phyloP scores from a whole-genome alignment of 2,329 filamentous ascomycete species.

The Zasmidium angulare region DNA sequence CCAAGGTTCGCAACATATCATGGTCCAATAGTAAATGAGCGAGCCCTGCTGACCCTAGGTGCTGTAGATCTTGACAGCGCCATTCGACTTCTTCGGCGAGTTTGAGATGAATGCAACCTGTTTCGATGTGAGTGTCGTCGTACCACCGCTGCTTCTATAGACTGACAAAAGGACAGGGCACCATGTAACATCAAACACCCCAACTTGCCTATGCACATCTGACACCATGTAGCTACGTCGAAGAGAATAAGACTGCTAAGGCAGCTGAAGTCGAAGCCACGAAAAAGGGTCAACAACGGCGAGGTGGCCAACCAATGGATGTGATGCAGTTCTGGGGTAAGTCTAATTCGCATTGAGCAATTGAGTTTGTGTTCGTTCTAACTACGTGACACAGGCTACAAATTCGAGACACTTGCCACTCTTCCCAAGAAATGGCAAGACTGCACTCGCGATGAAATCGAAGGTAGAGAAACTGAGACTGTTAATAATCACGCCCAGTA shows the following conservation, averaged over 20 bases:
- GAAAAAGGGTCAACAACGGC: constrained; percentile 24
- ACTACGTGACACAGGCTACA: constrained; percentile 67
- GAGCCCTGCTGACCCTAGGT: background rate
- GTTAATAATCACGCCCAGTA: constrained; percentile 94
- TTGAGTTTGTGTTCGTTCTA: constrained; percentile 41
- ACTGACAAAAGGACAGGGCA: constrained; percentile 20
- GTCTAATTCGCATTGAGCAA: background rate
- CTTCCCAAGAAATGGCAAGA: constrained; percentile 73
- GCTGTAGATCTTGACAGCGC: constrained; percentile 76
- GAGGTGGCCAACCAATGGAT: constrained; percentile 60
- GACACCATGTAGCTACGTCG: constrained; percentile 65
- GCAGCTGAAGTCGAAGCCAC: too few relatives aligned
- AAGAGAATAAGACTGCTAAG: constrained; percentile 81
- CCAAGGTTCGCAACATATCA: constrained; percentile 63
- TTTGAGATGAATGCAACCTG: constrained; percentile 96
- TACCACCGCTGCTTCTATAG: background rate
- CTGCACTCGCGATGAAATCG: constrained; percentile 73
- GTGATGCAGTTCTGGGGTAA: constrained; percentile 87
- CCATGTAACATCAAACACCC: constrained; percentile 49
- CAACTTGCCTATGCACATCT: constrained; percentile 45
- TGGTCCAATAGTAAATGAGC: background rate
- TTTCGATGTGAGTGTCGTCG: constrained; percentile 66
- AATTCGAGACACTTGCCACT: constrained; percentile 86
- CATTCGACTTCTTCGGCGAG: constrained; percentile 80
- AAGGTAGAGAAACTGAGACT: constrained; percentile 65